These are phyloP conservation scores for Leucosporidium scottii DNA, from an alignment of 768 basidiomycete genomes.

Conservation along the genomic window DNA sequence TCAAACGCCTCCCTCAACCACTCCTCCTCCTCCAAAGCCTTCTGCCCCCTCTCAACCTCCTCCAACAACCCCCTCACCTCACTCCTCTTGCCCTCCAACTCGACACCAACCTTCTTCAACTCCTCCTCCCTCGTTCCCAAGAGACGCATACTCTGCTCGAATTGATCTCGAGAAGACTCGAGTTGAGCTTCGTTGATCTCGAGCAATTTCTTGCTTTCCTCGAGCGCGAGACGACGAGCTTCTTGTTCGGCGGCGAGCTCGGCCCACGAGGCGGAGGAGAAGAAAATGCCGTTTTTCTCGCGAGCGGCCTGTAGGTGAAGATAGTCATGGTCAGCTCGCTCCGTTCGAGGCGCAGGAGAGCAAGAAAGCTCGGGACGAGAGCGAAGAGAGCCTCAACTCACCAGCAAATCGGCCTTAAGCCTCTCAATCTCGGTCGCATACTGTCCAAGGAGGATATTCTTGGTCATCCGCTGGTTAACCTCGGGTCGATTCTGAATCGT, in stretches of 20 bases:
- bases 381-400: constrained; percentile 6
- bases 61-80: constrained; percentile 53
- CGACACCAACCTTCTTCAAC: constrained; percentile 56
- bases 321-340: background rate
- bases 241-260: constrained; percentile 73
- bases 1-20: constrained; percentile 71
- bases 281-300: constrained; percentile 93
- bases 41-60: constrained; percentile 56
- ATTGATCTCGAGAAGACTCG: constrained; percentile 73
- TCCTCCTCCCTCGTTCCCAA: constrained; percentile 70
- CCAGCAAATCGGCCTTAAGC: constrained; percentile 73
- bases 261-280: constrained; percentile 83
- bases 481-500: constrained; percentile 93
- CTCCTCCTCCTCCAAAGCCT: constrained; percentile 68
- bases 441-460: constrained; percentile 84
- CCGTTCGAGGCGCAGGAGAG: too few relatives aligned
- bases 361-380: too few relatives aligned
- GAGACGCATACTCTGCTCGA: constrained; percentile 76
- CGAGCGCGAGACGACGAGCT: constrained; percentile 63
- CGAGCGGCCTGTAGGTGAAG: constrained; percentile 56
- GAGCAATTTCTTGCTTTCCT: constrained; percentile 74
- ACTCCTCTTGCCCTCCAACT: constrained; percentile 51
- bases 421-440: constrained; percentile 90
- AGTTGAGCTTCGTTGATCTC: constrained; percentile 78
- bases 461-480: constrained; percentile 86